Conservation (phyloP, 768 basidiomycete species). For the Pleurotus platypus region DNA sequence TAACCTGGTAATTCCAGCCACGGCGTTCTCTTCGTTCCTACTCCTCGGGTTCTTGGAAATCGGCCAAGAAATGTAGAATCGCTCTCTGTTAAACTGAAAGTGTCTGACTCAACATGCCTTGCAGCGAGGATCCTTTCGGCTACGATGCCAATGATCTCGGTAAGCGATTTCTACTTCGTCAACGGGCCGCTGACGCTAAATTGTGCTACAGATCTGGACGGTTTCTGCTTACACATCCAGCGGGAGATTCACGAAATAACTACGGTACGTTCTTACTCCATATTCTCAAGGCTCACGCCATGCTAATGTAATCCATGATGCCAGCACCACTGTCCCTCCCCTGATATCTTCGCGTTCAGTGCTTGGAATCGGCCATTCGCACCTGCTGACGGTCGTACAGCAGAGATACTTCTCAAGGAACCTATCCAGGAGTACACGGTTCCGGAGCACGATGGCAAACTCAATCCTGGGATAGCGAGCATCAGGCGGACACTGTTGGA, state of each 20-base stretch:
- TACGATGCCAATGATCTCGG: constrained; percentile 66
- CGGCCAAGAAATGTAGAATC: constrained; percentile 56
- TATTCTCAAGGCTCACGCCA: too few species aligned
- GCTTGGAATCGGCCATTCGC: constrained; percentile 67
- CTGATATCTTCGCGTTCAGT: constrained; percentile 52
- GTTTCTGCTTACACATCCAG: constrained; percentile 66
- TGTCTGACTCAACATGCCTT: background rate
- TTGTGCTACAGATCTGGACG: constrained; percentile 50
- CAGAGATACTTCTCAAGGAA: constrained; percentile 44
- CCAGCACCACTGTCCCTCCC: constrained; percentile 52
- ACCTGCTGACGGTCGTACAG: constrained; percentile 56
- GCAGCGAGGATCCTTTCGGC: constrained; percentile 64
- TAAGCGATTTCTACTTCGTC: constrained; percentile 24
- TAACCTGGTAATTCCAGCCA: constrained; percentile 56
- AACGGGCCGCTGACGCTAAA: too few species aligned
- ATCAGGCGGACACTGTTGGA: constrained; percentile 36
- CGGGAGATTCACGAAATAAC: constrained; percentile 72
- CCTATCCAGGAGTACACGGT: constrained; percentile 31
- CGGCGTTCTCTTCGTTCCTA: constrained; percentile 60
- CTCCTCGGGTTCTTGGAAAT: constrained; percentile 67
- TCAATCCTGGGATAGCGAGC: constrained; percentile 28
- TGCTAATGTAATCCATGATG: constrained; percentile 13
- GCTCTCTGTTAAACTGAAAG: background rate
- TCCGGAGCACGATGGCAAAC: constrained; percentile 20
- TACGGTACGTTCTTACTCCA: constrained; percentile 41